These are phyloP conservation scores for Cryptosporidium ubiquitum DNA, from an alignment of 169 alveolate genomes.

Conservation along the genomic window DNA sequence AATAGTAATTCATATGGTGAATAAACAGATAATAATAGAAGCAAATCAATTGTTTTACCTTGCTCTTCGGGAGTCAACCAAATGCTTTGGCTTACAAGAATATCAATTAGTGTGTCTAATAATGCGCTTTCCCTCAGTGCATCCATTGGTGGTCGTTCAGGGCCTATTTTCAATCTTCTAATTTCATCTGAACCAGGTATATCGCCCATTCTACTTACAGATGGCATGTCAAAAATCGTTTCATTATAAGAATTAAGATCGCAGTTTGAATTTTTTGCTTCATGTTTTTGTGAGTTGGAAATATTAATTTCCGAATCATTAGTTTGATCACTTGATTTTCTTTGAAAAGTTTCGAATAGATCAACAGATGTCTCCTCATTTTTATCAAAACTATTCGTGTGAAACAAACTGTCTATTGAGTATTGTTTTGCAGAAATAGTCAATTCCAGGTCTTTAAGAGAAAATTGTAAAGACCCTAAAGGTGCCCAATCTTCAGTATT, in stretches of 20 bases:
- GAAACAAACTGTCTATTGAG: not conserved
- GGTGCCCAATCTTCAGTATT: constrained; percentile 65
- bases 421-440: not conserved
- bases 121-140: constrained; percentile 72
- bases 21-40: constrained; percentile 56
- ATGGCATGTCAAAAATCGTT: constrained; percentile 74
- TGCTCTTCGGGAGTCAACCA: constrained; percentile 73
- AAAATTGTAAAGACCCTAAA: constrained; percentile 59
- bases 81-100: constrained; percentile 35
- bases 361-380: not conserved
- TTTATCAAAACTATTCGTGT: not conserved
- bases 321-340: not conserved
- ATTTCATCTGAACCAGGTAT: constrained; percentile 68
- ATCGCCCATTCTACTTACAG: constrained; percentile 73
- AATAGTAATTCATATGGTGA: constrained; percentile 60
- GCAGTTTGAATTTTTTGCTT: constrained; percentile 6
- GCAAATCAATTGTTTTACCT: constrained; percentile 62
- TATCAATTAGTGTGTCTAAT: constrained; percentile 61
- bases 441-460: constrained; percentile 42
- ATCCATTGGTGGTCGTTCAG: constrained; percentile 75
- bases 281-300: not conserved
- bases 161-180: constrained; percentile 56
- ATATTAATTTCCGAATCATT: not conserved
- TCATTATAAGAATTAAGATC: constrained; percentile 31
- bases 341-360: not conserved